Evolutionary conservation across 2,329 filamentous ascomycete genomes (phyloP).

Genomic region (Aspergillus persii): DNA sequence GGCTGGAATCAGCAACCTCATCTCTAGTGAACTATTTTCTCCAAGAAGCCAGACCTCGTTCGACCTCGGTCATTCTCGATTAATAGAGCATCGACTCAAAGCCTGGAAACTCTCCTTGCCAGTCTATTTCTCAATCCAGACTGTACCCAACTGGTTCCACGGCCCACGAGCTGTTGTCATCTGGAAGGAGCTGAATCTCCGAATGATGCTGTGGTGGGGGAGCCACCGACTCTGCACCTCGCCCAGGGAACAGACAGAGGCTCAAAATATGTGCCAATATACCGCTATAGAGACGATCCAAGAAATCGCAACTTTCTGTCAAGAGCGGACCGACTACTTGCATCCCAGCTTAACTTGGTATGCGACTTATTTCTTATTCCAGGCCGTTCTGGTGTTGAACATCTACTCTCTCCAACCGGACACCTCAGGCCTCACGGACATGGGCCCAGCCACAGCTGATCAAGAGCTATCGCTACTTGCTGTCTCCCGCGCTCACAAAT

Average conservation of each 20-base stretch:
- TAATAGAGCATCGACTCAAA: slow-evolving; percentile 21
- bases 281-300: slow-evolving; percentile 19
- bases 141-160: too few relatives aligned
- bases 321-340: slow-evolving; percentile 5
- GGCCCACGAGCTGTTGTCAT: slow-evolving; percentile 21
- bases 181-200: slow-evolving; percentile 25
- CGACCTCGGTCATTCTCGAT: slow-evolving; percentile 13
- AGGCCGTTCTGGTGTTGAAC: slow-evolving; percentile 20
- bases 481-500: slow-evolving; percentile 10
- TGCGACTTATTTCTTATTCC: slow-evolving; percentile 24
- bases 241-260: slow-evolving; percentile 13
- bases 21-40: slow-evolving; percentile 16
- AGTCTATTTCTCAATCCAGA: slow-evolving; percentile 13
- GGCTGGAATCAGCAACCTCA: slow-evolving; percentile 14
- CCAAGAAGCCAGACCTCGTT: slow-evolving; percentile 5
- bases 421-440: neutral
- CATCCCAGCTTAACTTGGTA: slow-evolving; percentile 23
- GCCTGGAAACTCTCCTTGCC: slow-evolving; percentile 19
- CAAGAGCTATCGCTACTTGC: slow-evolving; percentile 15
- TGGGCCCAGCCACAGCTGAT: neutral
- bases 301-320: slow-evolving; percentile 17
- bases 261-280: slow-evolving; percentile 18
- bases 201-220: slow-evolving; percentile 24
- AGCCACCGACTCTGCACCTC: slow-evolving; percentile 12
- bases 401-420: slow-evolving; percentile 12